Percentiles rank a stretch among this genome's conserved stretches.
Evolutionary conservation across 345 rosid genomes (phyloP).

Genomic region (Noccaea bulbosa): DNA sequence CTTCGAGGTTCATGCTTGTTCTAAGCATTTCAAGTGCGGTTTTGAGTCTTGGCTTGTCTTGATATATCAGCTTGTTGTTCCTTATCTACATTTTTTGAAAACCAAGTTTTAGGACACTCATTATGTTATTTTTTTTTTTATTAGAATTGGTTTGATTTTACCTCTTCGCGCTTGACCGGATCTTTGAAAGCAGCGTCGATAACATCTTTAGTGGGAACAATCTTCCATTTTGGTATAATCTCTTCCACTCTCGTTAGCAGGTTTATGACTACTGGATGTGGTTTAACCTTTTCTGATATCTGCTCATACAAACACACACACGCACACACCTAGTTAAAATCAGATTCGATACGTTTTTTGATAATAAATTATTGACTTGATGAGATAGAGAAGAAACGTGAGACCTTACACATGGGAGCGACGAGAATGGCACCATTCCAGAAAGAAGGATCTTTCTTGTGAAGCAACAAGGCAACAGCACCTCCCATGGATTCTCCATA

Average conservation of each 20-base stretch:
- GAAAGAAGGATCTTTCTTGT: slow-evolving; percentile 72
- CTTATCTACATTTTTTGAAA: slow-evolving; percentile 54
- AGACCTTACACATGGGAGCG: slow-evolving; percentile 98
- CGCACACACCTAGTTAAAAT: too few species aligned
- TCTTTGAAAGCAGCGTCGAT: slow-evolving; percentile 84
- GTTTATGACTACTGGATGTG: slow-evolving; percentile 82
- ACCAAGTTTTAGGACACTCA: background rate
- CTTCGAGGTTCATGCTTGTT: slow-evolving; percentile 85
- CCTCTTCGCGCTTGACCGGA: slow-evolving; percentile 82
- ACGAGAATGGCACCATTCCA: slow-evolving; percentile 87
- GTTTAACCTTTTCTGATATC: slow-evolving; percentile 97
- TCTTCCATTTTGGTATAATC: slow-evolving; percentile 96
- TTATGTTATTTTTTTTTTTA: background rate
- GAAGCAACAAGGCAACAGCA: slow-evolving; percentile 80
- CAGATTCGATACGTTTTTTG: too few species aligned
- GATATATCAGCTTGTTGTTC: slow-evolving; percentile 88
- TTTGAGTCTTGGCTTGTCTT: slow-evolving; percentile 93
- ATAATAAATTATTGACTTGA: too few species aligned
- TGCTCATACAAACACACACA: slow-evolving; percentile 25
- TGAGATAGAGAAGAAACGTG: slow-evolving; percentile 11
- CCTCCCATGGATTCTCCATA: slow-evolving; percentile 99
- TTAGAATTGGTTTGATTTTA: slow-evolving; percentile 15
- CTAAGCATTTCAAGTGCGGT: slow-evolving; percentile 95
- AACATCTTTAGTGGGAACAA: slow-evolving; percentile 88
- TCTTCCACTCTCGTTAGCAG: slow-evolving; percentile 80